phyloP scores from a whole-genome alignment of 1,139 yeast genomes.

The Blastobotrys malaysiensis region DNA sequence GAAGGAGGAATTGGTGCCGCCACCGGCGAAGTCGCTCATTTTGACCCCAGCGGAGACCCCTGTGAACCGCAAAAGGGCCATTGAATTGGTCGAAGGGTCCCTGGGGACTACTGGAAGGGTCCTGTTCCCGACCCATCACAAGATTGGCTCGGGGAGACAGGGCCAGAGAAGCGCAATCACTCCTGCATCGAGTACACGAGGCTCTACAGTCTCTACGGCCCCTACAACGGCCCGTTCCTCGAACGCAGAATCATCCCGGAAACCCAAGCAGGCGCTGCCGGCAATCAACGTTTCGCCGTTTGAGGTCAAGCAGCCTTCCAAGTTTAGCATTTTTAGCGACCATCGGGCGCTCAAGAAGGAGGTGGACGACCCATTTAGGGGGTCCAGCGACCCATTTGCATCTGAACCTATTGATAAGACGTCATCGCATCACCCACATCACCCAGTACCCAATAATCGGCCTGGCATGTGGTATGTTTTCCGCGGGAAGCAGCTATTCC shows the following conservation, averaged over 20 bases:
- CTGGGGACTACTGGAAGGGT: slow-evolving; percentile 15
- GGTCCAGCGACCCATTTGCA: slow-evolving; percentile 9
- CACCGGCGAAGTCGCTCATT: slow-evolving; percentile 12
- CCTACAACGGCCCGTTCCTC: background rate
- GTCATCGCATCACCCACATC: slow-evolving; percentile 22
- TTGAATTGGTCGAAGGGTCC: slow-evolving; percentile 15
- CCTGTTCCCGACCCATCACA: slow-evolving; percentile 17
- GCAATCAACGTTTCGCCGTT: slow-evolving; percentile 9
- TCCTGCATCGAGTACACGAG: background rate
- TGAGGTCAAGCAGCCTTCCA: slow-evolving; percentile 2
- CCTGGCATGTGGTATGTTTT: slow-evolving; percentile 38
- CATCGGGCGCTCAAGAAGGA: slow-evolving; percentile 21
- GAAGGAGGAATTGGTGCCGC: slow-evolving; percentile 1
- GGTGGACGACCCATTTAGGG: slow-evolving; percentile 14
- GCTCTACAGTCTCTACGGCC: background rate
- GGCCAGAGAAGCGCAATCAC: slow-evolving; percentile 1
- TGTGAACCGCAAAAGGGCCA: slow-evolving; percentile 17
- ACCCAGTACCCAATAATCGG: slow-evolving; percentile 20
- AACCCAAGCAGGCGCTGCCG: background rate
- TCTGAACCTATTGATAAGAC: slow-evolving; percentile 5
- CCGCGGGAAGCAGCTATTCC: slow-evolving; percentile 36
- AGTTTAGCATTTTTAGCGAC: slow-evolving; percentile 21
- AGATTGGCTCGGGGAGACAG: slow-evolving; percentile 12
- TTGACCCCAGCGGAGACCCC: slow-evolving; percentile 27
- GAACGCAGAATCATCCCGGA: background rate